Evolutionary conservation across 2,329 filamentous ascomycete species (phyloP).

Genomic region (Venturiaceae sp.): DNA sequence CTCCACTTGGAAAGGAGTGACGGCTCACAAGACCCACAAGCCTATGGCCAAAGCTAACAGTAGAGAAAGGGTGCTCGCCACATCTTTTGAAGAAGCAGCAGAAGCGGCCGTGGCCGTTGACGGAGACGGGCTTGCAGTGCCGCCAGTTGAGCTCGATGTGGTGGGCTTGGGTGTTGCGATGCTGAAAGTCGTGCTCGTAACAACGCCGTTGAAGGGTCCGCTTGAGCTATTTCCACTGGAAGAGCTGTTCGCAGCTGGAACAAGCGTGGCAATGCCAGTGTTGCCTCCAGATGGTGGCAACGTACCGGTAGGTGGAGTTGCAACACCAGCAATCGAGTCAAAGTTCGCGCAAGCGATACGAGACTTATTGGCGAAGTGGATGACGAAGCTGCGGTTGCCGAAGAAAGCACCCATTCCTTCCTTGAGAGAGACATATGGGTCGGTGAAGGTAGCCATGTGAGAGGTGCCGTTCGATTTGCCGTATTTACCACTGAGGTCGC

Average conservation of each 20-base stretch:
- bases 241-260: not conserved
- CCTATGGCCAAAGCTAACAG: not conserved
- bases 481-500: conserved; percentile 67
- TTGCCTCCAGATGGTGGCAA: not conserved
- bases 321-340: not conserved
- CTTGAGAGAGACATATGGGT: conserved; percentile 48
- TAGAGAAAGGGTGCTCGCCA: not conserved
- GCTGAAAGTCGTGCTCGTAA: not conserved
- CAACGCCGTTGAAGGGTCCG: not conserved
- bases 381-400: conserved; percentile 53
- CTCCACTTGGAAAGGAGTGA: not conserved
- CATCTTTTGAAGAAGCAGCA: not conserved
- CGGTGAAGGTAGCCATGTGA: conserved; percentile 20
- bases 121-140: not conserved
- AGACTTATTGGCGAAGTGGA: conserved; percentile 34
- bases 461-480: conserved; percentile 33
- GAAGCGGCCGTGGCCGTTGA: not conserved
- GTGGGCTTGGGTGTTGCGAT: not conserved
- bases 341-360: conserved; percentile 14
- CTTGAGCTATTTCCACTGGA: not conserved
- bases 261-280: not conserved
- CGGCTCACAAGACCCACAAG: not conserved
- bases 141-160: not conserved
- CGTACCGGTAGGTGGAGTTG: not conserved
- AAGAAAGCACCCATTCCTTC: conserved; percentile 47